A percentile compares a stretch with the other conserved stretches of the same genome.
Conservation (phyloP, 306 rosid species). For the Gynostemma pentaphyllum region DNA sequence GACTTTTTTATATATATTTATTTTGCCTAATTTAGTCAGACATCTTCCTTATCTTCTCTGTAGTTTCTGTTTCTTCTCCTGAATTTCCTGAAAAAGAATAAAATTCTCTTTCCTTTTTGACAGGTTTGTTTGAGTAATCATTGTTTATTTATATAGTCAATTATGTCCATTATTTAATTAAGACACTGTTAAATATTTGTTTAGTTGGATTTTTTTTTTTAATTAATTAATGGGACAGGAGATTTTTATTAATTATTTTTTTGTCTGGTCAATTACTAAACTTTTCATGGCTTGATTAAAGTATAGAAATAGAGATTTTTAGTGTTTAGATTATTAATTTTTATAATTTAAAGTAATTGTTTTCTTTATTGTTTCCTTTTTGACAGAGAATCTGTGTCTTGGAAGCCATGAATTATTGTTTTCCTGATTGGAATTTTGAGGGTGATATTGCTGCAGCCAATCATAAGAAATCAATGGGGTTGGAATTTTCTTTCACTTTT, state of each 20-base stretch:
- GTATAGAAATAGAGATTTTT: not conserved
- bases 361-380: not conserved
- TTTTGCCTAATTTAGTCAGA: conserved; percentile 1
- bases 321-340: not conserved
- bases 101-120: conserved; percentile 3
- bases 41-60: not conserved
- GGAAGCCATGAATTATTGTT: conserved; percentile 46
- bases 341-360: conserved; percentile 14
- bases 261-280: not conserved
- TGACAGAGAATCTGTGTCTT: conserved; percentile 25
- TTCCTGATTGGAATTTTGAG: conserved; percentile 58
- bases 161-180: not conserved
- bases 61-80: not conserved
- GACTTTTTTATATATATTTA: not conserved
- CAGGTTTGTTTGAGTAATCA: conserved; percentile 1
- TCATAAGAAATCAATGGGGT: conserved; percentile 56
- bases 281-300: not conserved
- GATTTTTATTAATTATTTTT: conserved; percentile 6
- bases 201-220: conserved; percentile 4
- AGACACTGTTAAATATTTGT: not conserved
- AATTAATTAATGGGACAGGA: not conserved
- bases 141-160: not conserved
- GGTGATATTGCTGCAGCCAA: conserved; percentile 27
- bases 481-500: conserved; percentile 18
- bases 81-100: not conserved